Percentiles rank a stretch among this genome's conserved stretches.
Conservation (phyloP, 2,329 filamentous ascomycete genomes). For the Emericellopsis cladophorae region DNA sequence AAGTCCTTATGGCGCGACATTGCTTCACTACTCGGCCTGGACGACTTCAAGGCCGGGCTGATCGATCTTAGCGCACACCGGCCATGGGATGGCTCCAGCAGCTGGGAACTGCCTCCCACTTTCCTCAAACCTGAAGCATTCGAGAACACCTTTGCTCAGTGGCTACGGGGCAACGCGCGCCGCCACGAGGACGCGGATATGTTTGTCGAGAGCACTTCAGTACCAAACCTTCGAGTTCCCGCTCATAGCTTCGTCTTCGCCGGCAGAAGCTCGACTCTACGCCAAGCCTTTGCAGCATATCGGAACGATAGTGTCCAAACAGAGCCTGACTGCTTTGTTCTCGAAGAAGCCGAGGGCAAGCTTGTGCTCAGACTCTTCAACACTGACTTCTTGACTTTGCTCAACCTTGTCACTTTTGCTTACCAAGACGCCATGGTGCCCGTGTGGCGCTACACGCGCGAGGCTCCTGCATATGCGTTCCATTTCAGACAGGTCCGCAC, state of each 20-base stretch:
- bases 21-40: conserved; percentile 54
- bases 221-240: conserved; percentile 61
- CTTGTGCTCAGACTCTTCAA: conserved; percentile 51
- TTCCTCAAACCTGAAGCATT: conserved; percentile 39
- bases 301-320: conserved; percentile 17
- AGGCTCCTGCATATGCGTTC: conserved; percentile 50
- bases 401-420: conserved; percentile 68
- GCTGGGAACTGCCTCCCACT: conserved; percentile 15
- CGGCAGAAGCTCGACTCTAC: conserved; percentile 58
- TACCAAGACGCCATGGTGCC: conserved; percentile 75
- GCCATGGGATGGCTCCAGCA: neutral
- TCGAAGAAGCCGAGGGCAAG: conserved; percentile 30
- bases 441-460: conserved; percentile 71
- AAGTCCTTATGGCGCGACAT: conserved; percentile 65
- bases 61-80: too few relatives aligned
- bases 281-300: conserved; percentile 46
- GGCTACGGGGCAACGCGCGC: conserved; percentile 28
- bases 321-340: conserved; percentile 13
- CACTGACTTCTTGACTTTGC: conserved; percentile 63
- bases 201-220: conserved; percentile 40
- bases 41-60: conserved; percentile 34
- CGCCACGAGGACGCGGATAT: conserved; percentile 28
- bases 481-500: conserved; percentile 68
- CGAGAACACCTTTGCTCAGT: conserved; percentile 45
- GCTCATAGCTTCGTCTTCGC: conserved; percentile 72